phyloP scores from a whole-genome alignment of 371 early-diverging fungal genomes.

The Mortierella sp. region DNA sequence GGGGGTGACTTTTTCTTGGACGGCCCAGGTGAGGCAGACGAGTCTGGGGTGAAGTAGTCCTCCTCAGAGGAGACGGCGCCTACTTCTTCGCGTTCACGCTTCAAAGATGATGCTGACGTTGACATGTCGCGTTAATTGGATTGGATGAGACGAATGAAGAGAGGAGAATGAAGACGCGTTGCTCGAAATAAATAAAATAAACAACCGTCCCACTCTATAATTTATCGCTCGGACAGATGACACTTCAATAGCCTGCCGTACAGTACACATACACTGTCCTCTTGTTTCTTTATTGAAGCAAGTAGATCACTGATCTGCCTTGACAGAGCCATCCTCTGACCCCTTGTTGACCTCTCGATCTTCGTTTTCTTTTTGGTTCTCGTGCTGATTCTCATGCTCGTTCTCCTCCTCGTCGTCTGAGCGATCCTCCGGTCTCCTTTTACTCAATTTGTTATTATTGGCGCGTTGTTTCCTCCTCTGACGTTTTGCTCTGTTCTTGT shows the following conservation, averaged over 20 bases:
- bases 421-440: slow-evolving; percentile 15
- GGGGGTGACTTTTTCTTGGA: slow-evolving; percentile 47
- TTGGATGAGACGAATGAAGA: not conserved
- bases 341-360: too few species aligned
- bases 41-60: slow-evolving; percentile 44
- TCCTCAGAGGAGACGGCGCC: slow-evolving; percentile 32
- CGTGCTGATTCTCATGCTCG: slow-evolving; percentile 7
- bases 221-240: not conserved
- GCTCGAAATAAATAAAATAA: slow-evolving; percentile 4
- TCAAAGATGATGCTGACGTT: slow-evolving; percentile 33
- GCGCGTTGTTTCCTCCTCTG: slow-evolving; percentile 70
- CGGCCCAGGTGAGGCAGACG: slow-evolving; percentile 45
- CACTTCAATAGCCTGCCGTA: too few species aligned
- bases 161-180: not conserved
- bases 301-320: too few species aligned
- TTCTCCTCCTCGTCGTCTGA: slow-evolving; percentile 17
- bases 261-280: too few species aligned
- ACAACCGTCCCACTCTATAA: slow-evolving; percentile 14
- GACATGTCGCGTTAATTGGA: slow-evolving; percentile 26
- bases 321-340: too few species aligned
- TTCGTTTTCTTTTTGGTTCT: not conserved
- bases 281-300: too few species aligned
- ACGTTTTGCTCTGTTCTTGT: slow-evolving; percentile 87
- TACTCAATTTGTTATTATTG: slow-evolving; percentile 41
- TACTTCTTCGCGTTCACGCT: slow-evolving; percentile 42